Conservation (phyloP, 2,329 filamentous ascomycete species). For the Eurotiales sp. region DNA sequence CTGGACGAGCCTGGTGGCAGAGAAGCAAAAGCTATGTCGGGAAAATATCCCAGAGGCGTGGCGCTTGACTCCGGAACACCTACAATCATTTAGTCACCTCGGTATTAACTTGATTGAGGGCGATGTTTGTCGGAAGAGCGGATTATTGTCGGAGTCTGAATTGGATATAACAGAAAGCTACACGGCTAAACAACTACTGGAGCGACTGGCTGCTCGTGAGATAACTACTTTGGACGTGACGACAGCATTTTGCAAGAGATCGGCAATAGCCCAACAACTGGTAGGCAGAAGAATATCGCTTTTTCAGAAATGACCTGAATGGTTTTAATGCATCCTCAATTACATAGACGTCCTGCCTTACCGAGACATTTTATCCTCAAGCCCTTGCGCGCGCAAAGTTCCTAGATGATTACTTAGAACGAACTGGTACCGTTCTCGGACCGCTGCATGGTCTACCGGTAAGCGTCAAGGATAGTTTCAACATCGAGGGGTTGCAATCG, state of each 20-base stretch:
- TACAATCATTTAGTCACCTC: too few species aligned
- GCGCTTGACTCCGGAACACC: not conserved
- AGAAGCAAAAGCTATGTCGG: not conserved
- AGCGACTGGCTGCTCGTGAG: conserved; percentile 22
- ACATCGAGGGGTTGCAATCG: conserved; percentile 46
- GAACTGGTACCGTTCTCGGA: conserved; percentile 27
- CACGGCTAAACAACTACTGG: not conserved
- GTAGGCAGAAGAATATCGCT: conserved; percentile 1
- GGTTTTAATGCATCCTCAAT: not conserved
- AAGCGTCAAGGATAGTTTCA: conserved; percentile 31
- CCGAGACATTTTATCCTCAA: conserved; percentile 34
- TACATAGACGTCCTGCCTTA: conserved; percentile 34
- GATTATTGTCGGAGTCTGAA: not conserved
- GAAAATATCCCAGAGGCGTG: not conserved
- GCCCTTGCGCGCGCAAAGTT: conserved; percentile 33
- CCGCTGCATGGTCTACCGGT: conserved; percentile 40
- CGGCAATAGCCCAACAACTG: conserved; percentile 28
- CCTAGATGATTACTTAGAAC: conserved; percentile 32
- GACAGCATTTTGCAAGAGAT: conserved; percentile 40
- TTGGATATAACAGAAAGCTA: conserved; percentile 6
- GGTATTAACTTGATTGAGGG: not conserved
- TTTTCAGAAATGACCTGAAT: not conserved
- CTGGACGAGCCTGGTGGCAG: not conserved
- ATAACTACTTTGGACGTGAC: conserved; percentile 44
- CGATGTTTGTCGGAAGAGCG: not conserved